phyloP scores from a whole-genome alignment of 331 rosid genomes.

The Quercus lobata region DNA sequence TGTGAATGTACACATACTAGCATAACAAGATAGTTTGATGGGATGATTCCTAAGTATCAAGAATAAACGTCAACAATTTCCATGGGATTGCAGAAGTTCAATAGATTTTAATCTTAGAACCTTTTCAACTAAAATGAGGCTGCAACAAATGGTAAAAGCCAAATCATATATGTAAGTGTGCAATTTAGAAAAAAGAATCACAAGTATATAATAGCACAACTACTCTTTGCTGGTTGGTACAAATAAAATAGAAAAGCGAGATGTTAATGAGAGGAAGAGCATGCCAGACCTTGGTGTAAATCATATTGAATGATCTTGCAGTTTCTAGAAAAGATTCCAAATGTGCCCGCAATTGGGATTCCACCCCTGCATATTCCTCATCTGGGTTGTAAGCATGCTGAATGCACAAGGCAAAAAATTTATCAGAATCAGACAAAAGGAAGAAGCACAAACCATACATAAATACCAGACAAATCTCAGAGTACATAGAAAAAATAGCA shows the following conservation, averaged over 20 bases:
- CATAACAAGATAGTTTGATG: not conserved
- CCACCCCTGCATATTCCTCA: constrained; percentile 82
- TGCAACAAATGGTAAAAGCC: not conserved
- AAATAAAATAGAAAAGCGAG: not conserved
- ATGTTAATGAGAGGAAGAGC: constrained; percentile 5
- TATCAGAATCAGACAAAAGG: constrained; percentile 3
- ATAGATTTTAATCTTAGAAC: not conserved
- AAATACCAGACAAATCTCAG: not conserved
- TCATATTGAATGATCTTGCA: constrained; percentile 82
- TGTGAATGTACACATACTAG: not conserved
- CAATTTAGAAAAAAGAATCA: not conserved
- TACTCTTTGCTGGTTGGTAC: not conserved
- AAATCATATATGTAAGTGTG: not conserved
- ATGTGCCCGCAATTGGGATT: constrained; percentile 75
- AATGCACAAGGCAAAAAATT: constrained; percentile 8
- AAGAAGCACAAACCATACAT: not conserved
- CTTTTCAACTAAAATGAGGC: not conserved
- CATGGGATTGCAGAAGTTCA: not conserved
- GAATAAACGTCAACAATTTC: not conserved
- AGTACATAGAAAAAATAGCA: not conserved
- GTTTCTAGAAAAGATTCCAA: constrained; percentile 95
- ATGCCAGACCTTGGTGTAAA: constrained; percentile 75
- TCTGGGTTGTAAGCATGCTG: constrained; percentile 93
- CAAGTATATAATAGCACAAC: not conserved
- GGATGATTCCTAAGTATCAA: not conserved